Base-by-base conservation (phyloP, 139 green algal species). In the Volvox reticuliferus region DNA sequence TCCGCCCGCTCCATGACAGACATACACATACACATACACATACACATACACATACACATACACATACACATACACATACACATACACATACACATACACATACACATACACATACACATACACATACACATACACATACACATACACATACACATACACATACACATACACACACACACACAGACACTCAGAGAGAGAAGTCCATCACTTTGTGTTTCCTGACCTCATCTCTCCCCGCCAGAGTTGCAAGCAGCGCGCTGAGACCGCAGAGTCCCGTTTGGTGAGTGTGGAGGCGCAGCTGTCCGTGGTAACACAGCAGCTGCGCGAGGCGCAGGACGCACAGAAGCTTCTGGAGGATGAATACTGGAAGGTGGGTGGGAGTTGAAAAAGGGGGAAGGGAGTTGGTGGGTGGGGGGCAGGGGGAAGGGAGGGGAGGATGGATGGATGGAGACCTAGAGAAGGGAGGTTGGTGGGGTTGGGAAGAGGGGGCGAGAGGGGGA, bases 341-440 rank as follows among this genome's bases (percentile, higher is more conserved):
- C 89, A 88, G 65, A 50, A 75, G 32, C 80, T 86, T 63, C 73
- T 93, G 86, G 86, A 94, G 87, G 80, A 76, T 35, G 86, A 92
- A 36, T 92, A 94, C 73, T 93, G 92, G 92, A 73, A 84, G 86
- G 86, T 90, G 55, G 0, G 86, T 12, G 12, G 21, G 65, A 73
- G 21, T 2, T 73, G 65, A 73, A 30, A 28, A 28, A 12, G 21
- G 65, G 65, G 65, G 9, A 19, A 30, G 19, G 71, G 71, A 30
- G 28, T 13, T 13, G 28, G 71, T 18, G 19, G 19, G 71, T 14
- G 71, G 19, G 2, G 71, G 71, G 28, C 6, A 19, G 71, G 19
- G 19, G 71, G 21, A 36, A 19, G 71, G 71, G 28, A 21, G 28
- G 44, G 44, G 9, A 55, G 44, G 44, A 9, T 55, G 44, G 44